Evolutionary conservation across 2,329 filamentous ascomycete species (phyloP), one percentile per base, ranked within the genome.

Genomic region (Thyridium curvatum): DNA sequence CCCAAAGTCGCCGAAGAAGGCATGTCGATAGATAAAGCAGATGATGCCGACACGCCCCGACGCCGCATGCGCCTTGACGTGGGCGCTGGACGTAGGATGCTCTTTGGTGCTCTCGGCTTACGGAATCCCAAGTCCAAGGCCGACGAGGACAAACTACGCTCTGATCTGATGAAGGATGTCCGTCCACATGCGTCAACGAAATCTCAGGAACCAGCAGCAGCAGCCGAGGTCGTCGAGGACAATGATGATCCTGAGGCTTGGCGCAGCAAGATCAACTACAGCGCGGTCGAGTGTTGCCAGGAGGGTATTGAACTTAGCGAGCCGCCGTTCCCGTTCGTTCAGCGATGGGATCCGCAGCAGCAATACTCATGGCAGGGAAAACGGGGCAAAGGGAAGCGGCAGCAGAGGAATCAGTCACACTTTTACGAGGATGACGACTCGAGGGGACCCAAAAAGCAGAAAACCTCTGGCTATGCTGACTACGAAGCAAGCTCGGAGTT

Each of bases 321-420:
- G 28, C 90, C 91, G 0, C 86, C 90, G 0, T 96, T 94, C 53
- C 90, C 90, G 0, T 96, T 96, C 58, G 70, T 85, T 13, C 89
- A 96, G 58, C 77, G 86, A 34, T 96, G 90, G 91, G 87, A 94
- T 59, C 74, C 77, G 4, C 82, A 88, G 44, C 85, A 90, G 51
- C 72, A 76, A 56, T 47, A 51, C 28, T 46, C 45, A 13, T 64
- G 65, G 46, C 61, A 52, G 37, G 55, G 56, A 3, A 66, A 66
- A 47, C 62, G 60, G 32, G 59, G 57, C 30, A 64, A 65, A 45
- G 62, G 66, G 39, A 81, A 82, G 54, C 65, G 69, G 39, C 56
- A 61, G 33, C 60, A 65, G 35, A 60, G 61, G 12, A 58, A 65
- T 40, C 59, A 70, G 30, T 31, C 54, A 3, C 58, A 68, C 14